Base-by-base conservation (phyloP, 768 basidiomycete genomes). In the Leucocoprinus sp. region DNA sequence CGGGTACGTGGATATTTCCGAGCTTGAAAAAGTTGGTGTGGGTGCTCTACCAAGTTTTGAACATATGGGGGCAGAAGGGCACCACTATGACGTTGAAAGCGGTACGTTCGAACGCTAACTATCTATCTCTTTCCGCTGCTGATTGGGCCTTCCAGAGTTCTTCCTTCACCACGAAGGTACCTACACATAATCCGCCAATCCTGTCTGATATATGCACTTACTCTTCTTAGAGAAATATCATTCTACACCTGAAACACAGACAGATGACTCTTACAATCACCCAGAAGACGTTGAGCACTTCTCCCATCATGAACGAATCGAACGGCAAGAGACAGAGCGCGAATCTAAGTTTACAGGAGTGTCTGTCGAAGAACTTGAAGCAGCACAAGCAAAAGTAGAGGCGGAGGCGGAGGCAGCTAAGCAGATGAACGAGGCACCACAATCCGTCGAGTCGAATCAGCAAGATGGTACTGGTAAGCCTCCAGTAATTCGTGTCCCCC, bases 81-180 rank as follows among this genome's bases (percentile, higher is more conserved):
- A 95, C 59, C 92, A 95, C 59, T 93, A 93, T 55, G 92, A 92
- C 58, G 75, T 85, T 33, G 88, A 91, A 64, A 90, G 88, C 64
- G 87, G 86, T 88, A 55, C 54, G 84, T 65, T n/a, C 14, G 29
- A 27, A 14, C 17, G n/a, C 39, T 39, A 39, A 24, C n/a, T 18
- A 39, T 12, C 5, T 26, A 2, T 3, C 31, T 31, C 31, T 4
- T 14, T 31, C 31, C 4, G 11, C n/a, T 5, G 5, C n/a, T 31
- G 4, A 31, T 31, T 12, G 26, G 5, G 7, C 9, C 17, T 8
- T 21, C 1, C 43, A 86, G 88, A 95, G 64, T 93, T 93, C 68
- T 93, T 93, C 76, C 71, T 93, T 38, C 93, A 98, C 58, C 96
- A 99, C 64, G 96, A 99, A 79, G 93, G 92, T 84, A 49, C 56